Evolutionary conservation across 305 asterid species (phyloP).

Genomic region (Striga hermonthica): DNA sequence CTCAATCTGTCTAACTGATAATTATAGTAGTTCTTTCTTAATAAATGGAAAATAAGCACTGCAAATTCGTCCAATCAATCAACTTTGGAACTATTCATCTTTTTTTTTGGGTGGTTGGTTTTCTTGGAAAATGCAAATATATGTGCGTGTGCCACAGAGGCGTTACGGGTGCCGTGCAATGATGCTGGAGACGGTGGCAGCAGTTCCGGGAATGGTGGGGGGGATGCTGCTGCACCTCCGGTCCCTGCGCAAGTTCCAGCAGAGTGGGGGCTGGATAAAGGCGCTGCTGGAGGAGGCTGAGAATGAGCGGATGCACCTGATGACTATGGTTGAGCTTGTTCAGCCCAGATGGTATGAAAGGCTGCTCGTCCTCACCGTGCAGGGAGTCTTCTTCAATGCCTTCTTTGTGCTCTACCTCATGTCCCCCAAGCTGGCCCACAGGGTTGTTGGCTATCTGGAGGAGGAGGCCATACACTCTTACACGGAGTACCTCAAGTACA

Average conservation of each 20-base stretch:
- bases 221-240: conserved; percentile 87
- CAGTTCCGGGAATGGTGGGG: conserved; percentile 98
- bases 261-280: conserved; percentile 97
- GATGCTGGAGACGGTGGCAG: conserved; percentile 99
- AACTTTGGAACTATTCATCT: not conserved
- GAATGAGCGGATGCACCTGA: conserved; percentile 96
- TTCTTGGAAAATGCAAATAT: conserved; percentile 8
- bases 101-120: not conserved
- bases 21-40: not conserved
- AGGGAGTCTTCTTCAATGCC: conserved; percentile 89
- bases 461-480: conserved; percentile 96
- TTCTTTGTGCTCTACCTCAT: conserved; percentile 65
- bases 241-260: conserved; percentile 85
- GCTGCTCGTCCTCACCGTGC: conserved; percentile 73
- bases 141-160: conserved; percentile 48
- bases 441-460: conserved; percentile 90
- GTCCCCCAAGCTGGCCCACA: conserved; percentile 87
- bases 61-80: not conserved
- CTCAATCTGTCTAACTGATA: too few species aligned
- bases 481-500: conserved; percentile 76
- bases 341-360: conserved; percentile 93
- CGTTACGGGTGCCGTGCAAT: conserved; percentile 93
- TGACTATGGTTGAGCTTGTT: conserved; percentile 98
- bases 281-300: conserved; percentile 97
- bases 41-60: not conserved